Conservation (phyloP, 805 yeast genomes). For the Teunomyces panamensis region DNA sequence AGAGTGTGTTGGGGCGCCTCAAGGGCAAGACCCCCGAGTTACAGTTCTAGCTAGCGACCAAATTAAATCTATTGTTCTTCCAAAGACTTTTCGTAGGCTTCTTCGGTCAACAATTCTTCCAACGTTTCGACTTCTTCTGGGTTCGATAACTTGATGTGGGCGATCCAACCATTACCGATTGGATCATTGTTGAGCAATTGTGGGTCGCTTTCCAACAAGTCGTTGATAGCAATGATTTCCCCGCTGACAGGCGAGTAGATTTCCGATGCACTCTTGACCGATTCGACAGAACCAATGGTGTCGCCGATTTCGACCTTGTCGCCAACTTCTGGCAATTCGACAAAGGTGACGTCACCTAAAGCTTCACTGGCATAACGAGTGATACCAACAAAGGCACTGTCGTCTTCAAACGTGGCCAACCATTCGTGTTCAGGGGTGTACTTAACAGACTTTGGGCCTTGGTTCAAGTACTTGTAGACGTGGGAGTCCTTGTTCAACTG, state of each 20-base stretch:
- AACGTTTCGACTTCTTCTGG: constrained; percentile 30
- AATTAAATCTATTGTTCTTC: constrained; percentile 35
- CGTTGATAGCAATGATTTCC: constrained; percentile 69
- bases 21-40: constrained; percentile 46
- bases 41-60: constrained; percentile 14
- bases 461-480: constrained; percentile 36
- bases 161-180: constrained; percentile 92
- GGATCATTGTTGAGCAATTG: constrained; percentile 84
- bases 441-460: constrained; percentile 50
- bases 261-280: constrained; percentile 92
- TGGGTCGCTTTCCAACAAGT: constrained; percentile 63
- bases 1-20: constrained; percentile 50
- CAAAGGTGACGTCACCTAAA: constrained; percentile 92
- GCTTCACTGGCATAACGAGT: constrained; percentile 95
- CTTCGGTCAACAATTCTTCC: constrained; percentile 51
- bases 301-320: constrained; percentile 66
- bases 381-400: constrained; percentile 82
- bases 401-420: constrained; percentile 83
- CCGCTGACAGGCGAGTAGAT: constrained; percentile 87
- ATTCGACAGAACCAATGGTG: constrained; percentile 87
- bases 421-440: constrained; percentile 94
- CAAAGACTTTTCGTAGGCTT: constrained; percentile 55
- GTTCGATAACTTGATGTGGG: constrained; percentile 61
- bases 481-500: constrained; percentile 36
- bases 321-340: constrained; percentile 82